Conservation (phyloP, 1,284 basidiomycete genomes). For the Xerocomus cyaneibrunnescens region DNA sequence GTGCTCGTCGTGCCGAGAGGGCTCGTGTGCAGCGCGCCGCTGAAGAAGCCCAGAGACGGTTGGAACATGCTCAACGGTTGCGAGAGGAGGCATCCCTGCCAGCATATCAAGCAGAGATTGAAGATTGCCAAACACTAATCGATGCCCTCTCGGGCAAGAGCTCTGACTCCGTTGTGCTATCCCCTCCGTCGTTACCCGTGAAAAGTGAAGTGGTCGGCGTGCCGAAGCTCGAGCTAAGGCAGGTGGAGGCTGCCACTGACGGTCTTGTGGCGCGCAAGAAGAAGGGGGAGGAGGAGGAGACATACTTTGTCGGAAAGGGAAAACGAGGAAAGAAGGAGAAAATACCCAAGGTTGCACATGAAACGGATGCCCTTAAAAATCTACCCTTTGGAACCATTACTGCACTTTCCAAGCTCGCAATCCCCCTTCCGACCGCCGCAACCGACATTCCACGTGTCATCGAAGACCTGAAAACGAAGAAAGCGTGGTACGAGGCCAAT, state of each 20-base stretch:
- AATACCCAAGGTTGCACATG: constrained; percentile 40
- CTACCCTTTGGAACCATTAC: constrained; percentile 85
- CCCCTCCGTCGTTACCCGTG: constrained; percentile 41
- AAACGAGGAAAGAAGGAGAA: constrained; percentile 72
- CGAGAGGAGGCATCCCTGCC: constrained; percentile 91
- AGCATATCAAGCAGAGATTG: constrained; percentile 92
- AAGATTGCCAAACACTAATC: constrained; percentile 95
- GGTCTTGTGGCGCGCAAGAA: constrained; percentile 88
- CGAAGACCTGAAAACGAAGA: constrained; percentile 92
- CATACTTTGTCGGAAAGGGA: constrained; percentile 78
- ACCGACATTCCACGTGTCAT: constrained; percentile 83
- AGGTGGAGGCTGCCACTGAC: constrained; percentile 74
- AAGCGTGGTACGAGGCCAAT: constrained; percentile 89
- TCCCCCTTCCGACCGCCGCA: constrained; percentile 82
- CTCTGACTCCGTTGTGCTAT: constrained; percentile 53
- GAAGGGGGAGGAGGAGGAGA: constrained; percentile 81
- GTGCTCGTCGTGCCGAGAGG: constrained; percentile 79
- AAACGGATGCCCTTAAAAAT: constrained; percentile 40
- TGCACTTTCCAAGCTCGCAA: constrained; percentile 86
- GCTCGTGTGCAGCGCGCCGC: constrained; percentile 79
- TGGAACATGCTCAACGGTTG: constrained; percentile 78
- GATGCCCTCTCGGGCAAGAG: constrained; percentile 84
- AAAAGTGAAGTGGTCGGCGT: constrained; percentile 64
- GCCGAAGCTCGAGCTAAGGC: constrained; percentile 81
- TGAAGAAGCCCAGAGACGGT: constrained; percentile 81